phyloP scores from a whole-genome alignment of 495 filamentous ascomycete genomes.

The Tetracladium setigerum region DNA sequence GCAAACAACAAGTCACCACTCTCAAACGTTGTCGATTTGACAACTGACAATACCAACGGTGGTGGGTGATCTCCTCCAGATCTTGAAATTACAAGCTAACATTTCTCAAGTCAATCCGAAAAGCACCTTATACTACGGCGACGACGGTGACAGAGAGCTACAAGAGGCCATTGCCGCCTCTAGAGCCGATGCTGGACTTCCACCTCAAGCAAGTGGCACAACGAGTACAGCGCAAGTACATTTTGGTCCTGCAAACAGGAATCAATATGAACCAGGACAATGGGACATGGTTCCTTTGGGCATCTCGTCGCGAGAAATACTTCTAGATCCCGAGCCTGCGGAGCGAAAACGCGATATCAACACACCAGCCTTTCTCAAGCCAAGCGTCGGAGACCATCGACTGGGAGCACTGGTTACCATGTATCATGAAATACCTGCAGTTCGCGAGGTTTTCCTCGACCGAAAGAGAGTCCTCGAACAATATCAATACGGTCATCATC shows the following conservation, averaged over 20 bases:
- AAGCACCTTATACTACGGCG: slow-evolving; percentile 37
- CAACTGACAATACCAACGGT: slow-evolving; percentile 19
- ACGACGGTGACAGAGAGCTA: slow-evolving; percentile 50
- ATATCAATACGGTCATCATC: slow-evolving; percentile 56
- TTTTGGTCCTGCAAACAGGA: slow-evolving; percentile 68
- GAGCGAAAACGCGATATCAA: slow-evolving; percentile 50
- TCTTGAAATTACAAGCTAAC: slow-evolving; percentile 15
- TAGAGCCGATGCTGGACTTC: slow-evolving; percentile 24
- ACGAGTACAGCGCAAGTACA: slow-evolving; percentile 26
- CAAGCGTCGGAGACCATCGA: slow-evolving; percentile 48
- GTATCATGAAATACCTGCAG: slow-evolving; percentile 75
- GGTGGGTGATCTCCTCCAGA: slow-evolving; percentile 18
- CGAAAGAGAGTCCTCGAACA: slow-evolving; percentile 35
- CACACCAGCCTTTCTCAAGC: slow-evolving; percentile 66
- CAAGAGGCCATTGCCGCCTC: slow-evolving; percentile 35
- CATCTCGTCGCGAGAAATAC: slow-evolving; percentile 47
- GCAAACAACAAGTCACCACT: slow-evolving; percentile 44
- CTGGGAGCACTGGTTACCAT: slow-evolving; percentile 69
- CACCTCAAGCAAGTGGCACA: slow-evolving; percentile 39
- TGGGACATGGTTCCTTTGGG: slow-evolving; percentile 66
- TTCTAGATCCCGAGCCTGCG: slow-evolving; percentile 50
- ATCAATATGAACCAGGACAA: slow-evolving; percentile 58
- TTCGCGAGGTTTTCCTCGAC: slow-evolving; percentile 64
- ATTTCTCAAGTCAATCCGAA: slow-evolving; percentile 29
- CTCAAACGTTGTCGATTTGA: slow-evolving; percentile 31